A percentile compares a stretch with the other conserved stretches of the same genome.
Conservation (phyloP, 176 grass and related monocot species). For the Thinopyrum elongatum region DNA sequence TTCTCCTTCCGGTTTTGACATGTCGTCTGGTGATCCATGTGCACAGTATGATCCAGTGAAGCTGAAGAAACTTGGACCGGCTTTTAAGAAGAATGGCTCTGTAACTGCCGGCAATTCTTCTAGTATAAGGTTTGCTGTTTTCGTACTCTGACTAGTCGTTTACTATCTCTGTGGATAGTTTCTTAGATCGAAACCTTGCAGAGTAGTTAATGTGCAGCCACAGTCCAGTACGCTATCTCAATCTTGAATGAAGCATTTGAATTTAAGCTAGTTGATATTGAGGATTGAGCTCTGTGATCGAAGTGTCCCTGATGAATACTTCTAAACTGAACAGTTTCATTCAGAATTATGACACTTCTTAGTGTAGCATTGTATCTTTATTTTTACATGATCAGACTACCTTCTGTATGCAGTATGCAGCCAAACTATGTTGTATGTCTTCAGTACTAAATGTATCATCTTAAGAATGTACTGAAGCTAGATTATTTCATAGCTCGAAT, state of each 20-base stretch:
- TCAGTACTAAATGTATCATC: neutral
- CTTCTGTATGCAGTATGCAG: neutral
- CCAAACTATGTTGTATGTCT: neutral
- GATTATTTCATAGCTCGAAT: neutral
- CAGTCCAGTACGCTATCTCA: neutral
- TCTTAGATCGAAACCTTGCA: slow-evolving; percentile 10
- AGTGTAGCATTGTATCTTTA: neutral
- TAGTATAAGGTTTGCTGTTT: slow-evolving; percentile 65
- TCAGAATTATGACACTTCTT: neutral
- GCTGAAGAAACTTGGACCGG: slow-evolving; percentile 67
- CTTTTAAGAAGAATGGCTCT: slow-evolving; percentile 67
- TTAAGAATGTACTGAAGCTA: neutral
- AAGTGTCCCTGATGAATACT: neutral
- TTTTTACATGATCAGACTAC: neutral
- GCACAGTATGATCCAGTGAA: slow-evolving; percentile 69
- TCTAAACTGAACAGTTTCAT: neutral
- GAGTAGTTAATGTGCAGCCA: neutral
- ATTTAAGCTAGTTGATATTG: neutral
- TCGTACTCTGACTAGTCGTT: neutral
- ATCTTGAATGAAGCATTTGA: neutral
- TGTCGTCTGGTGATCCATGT: slow-evolving; percentile 10
- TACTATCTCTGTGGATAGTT: neutral
- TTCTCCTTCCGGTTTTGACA: neutral
- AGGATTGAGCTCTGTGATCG: neutral
- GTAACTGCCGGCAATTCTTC: slow-evolving; percentile 87